Evolutionary conservation across 1,284 basidiomycete species (phyloP), one percentile per base, ranked within the genome.

Genomic region (Tylopilus sp.): DNA sequence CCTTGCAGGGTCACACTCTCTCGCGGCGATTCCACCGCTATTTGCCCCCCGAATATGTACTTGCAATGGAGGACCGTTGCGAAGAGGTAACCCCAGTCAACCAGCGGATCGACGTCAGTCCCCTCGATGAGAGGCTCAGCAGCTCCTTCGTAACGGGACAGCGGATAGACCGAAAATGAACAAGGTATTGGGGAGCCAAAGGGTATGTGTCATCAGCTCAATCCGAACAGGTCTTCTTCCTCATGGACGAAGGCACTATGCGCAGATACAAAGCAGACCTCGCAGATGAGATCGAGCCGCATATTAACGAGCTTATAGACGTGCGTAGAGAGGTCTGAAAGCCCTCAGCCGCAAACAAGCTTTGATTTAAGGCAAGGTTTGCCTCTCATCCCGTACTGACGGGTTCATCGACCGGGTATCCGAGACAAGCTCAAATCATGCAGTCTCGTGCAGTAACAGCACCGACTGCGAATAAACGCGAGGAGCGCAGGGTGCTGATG

Each of bases 211-310:
- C 39, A 10, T 48, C 15, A 5, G 16, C 51, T 50, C 28, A 58
- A 29, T 7, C 15, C 15, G 10, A 21, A 36, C 54, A 89, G 86
- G 79, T 87, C 0, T 89, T 86, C 59, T 67, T 85, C 8, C 75
- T 89, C 19, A 73, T 87, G 2, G 79, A 84, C 53, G 86, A 89
- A 63, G 74, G 71, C 12, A 87, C 81, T 0, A 76, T 89, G 19
- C 74, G 76, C 46, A 74, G 71, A 66, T 88, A 89, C 68, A 86
- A 88, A 57, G 69, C 81, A 2, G 83, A 84, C 48, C 71, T 89
- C 18, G 79, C 78, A 2, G 85, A 87, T 46, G 86, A 89, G 64
- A 79, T 89, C 11, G 86, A 89, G 53, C 87, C 87, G n/a, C 78
- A 84, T 28, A 82, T 89, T 23, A 78, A 74, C 42, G 86, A 88